Evolutionary conservation across 495 filamentous ascomycete genomes (phyloP).

Genomic region (Cercophora sp.): DNA sequence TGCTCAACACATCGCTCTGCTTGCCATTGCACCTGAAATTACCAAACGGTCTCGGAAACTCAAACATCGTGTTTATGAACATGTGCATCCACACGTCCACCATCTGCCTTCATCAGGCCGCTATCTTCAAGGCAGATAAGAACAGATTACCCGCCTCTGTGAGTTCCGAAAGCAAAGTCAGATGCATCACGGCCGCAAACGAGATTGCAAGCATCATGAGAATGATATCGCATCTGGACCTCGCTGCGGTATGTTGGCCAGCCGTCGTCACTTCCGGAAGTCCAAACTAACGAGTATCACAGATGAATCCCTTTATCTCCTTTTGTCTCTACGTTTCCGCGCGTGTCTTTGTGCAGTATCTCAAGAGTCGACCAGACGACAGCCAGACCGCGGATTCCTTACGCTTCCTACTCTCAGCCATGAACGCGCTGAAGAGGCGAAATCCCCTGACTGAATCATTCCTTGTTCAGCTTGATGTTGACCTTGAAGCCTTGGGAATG

Average conservation of each 20-base stretch:
- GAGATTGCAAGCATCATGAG: conserved; percentile 97
- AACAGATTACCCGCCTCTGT: conserved; percentile 74
- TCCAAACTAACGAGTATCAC: not conserved
- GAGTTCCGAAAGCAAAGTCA: conserved; percentile 80
- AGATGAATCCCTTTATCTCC: conserved; percentile 96
- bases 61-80: conserved; percentile 91
- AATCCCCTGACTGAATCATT: conserved; percentile 96
- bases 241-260: conserved; percentile 64
- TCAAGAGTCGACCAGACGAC: conserved; percentile 84
- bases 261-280: not conserved
- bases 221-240: conserved; percentile 85
- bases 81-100: conserved; percentile 96
- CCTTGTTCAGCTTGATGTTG: conserved; percentile 87
- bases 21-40: conserved; percentile 81
- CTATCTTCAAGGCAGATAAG: conserved; percentile 95
- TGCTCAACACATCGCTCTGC: conserved; percentile 79
- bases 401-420: conserved; percentile 82
- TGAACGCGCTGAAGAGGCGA: conserved; percentile 80
- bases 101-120: conserved; percentile 95
- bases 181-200: conserved; percentile 89
- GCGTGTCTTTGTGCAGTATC: conserved; percentile 90
- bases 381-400: conserved; percentile 76
- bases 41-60: conserved; percentile 67
- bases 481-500: conserved; percentile 65
- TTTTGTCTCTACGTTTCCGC: conserved; percentile 96